Evolutionary conservation across 306 rosid genomes (phyloP), one percentile per base, ranked within the genome.

Genomic region (Lathyrus oleraceus): DNA sequence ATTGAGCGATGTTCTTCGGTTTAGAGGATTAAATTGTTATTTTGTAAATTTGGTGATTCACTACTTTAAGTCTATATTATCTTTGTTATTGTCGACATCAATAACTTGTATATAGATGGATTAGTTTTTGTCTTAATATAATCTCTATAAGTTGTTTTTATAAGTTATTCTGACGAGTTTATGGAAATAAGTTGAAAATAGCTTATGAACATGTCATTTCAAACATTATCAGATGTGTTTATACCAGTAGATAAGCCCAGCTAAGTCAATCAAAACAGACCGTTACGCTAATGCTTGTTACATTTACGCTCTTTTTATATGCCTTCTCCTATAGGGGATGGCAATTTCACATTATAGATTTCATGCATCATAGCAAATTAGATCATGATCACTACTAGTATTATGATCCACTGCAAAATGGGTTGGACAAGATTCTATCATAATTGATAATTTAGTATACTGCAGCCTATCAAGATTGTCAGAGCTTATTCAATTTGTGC

Each of bases 51-150:
- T 10, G 14, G 14, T 39, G 44, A 8, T 39, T 39, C 44, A 39
- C 14, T 14, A 14, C 49, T 43, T 15, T 12, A 82, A 68, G 84
- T 45, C 28, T 71, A 27, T 47, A 15, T 27, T 23, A 35, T 51
- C 66, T 27, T 2, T 21, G 15, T 51, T 30, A 48, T 40, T 40
- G 42, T 44, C 59, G 44, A 35, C 43, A 28, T 60, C 44, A 65
- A 43, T 43, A 14, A 43, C 14, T 13, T 13, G 49, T 43, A 43
- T 43, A 13, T 43, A 5, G 16, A 43, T 6, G 6, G 15, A 16
- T 16, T 43, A n/a, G 6, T 43, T 43, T 43, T 43, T 43, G 49
- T 43, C 16, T 23, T 23, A 23, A 3, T 23, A 23, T 23, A 23
- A 23, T 23, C 27, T 23, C 27, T 23, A 3, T 23, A 23, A 23